Conservation (phyloP, 2,329 filamentous ascomycete species). For the Diatrype stigma region DNA sequence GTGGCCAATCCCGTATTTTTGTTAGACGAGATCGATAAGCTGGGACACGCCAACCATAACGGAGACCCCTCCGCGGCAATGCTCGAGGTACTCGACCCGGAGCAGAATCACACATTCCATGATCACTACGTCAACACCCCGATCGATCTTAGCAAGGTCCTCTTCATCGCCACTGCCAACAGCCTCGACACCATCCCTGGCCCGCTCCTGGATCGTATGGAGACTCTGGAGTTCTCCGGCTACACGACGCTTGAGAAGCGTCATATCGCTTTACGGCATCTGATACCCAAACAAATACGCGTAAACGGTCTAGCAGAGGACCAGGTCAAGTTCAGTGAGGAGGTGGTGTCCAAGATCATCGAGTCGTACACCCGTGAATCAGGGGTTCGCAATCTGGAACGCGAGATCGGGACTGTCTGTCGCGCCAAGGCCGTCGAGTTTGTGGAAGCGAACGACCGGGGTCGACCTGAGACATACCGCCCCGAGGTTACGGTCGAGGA, state of each 20-base stretch:
- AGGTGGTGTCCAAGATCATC: constrained; percentile 92
- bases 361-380: constrained; percentile 95
- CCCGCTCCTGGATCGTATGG: constrained; percentile 95
- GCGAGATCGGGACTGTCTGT: constrained; percentile 91
- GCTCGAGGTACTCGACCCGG: constrained; percentile 95
- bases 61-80: constrained; percentile 95
- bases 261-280: constrained; percentile 85
- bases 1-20: constrained; percentile 94
- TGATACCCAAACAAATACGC: constrained; percentile 93
- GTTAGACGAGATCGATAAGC: constrained; percentile 96
- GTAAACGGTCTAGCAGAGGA: constrained; percentile 78
- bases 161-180: constrained; percentile 98
- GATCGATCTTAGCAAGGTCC: constrained; percentile 90
- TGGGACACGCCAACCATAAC: constrained; percentile 85
- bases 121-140: constrained; percentile 97
- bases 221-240: constrained; percentile 86
- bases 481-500: constrained; percentile 72
- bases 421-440: constrained; percentile 93
- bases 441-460: constrained; percentile 79
- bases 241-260: constrained; percentile 97
- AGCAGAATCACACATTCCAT: constrained; percentile 91
- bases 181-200: constrained; percentile 89
- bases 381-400: constrained; percentile 91
- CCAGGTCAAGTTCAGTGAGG: constrained; percentile 72
- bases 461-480: constrained; percentile 65